Conservation (phyloP, 108 stramenopile species). For the Cyclotella cryptica region DNA sequence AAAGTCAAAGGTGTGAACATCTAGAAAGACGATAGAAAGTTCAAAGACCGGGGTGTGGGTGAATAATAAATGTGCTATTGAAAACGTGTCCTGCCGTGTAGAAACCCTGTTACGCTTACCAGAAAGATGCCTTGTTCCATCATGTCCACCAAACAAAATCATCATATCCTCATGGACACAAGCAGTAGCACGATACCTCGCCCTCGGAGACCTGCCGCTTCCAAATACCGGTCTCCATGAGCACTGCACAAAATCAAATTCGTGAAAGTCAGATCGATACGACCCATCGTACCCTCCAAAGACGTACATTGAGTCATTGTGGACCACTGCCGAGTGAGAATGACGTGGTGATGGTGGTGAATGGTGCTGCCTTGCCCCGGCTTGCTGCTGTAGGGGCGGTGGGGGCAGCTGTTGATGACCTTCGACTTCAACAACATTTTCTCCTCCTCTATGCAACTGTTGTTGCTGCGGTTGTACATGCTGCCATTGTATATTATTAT, state of each 20-base stretch:
- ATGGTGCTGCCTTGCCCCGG: conserved; percentile 19
- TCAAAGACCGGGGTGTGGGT: too few species aligned
- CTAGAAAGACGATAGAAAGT: conserved; percentile 37
- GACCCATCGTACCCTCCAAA: conserved; percentile 95
- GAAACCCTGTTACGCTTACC: not conserved
- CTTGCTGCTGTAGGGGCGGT: conserved; percentile 16
- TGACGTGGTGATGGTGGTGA: conserved; percentile 90
- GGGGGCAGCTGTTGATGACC: conserved; percentile 3
- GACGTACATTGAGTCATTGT: conserved; percentile 83
- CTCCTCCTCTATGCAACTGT: not conserved
- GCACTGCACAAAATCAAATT: conserved; percentile 80
- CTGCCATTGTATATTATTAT: conserved; percentile 11
- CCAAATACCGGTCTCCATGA: conserved; percentile 83
- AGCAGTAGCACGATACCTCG: conserved; percentile 95
- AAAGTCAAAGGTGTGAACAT: conserved; percentile 94
- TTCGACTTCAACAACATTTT: conserved; percentile 8
- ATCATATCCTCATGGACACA: conserved; percentile 81
- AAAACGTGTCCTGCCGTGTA: not conserved
- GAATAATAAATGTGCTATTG: not conserved
- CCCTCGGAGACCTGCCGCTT: conserved; percentile 88
- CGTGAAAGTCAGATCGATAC: conserved; percentile 91
- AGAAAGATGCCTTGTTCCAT: conserved; percentile 93
- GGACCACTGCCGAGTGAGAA: conserved; percentile 94
- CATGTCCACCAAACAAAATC: conserved; percentile 94
- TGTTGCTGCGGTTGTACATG: conserved; percentile 12